Evolutionary conservation across 23 red algal species (phyloP).

Genomic region (Rhodosorus marinus): DNA sequence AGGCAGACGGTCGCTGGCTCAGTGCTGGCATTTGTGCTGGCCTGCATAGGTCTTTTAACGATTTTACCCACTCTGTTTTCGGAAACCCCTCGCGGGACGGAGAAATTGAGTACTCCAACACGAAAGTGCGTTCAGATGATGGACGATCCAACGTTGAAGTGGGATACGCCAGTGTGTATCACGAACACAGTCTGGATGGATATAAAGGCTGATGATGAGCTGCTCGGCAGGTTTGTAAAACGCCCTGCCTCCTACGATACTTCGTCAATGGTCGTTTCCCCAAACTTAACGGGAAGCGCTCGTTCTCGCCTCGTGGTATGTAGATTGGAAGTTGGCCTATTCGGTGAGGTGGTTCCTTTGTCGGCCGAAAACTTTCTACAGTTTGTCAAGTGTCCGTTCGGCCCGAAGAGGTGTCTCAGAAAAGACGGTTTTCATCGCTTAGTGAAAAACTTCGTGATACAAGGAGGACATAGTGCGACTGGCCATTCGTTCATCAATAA

Average conservation of each 20-base stretch:
- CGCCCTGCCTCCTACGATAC: too few relatives aligned
- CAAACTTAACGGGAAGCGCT: too few relatives aligned
- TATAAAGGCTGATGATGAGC: neutral
- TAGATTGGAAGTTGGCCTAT: slow-evolving; percentile 36
- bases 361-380: slow-evolving; percentile 50
- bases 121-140: too few relatives aligned
- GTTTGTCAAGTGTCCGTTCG: slow-evolving; percentile 44
- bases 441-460: slow-evolving; percentile 43
- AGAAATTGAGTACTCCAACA: too few relatives aligned
- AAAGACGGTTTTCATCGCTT: slow-evolving; percentile 56
- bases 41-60: too few relatives aligned
- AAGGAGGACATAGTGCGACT: slow-evolving; percentile 53
- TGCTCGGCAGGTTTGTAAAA: neutral
- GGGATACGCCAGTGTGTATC: neutral
- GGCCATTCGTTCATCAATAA: slow-evolving; percentile 34
- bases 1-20: too few relatives aligned
- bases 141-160: too few relatives aligned
- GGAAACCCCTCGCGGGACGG: too few relatives aligned
- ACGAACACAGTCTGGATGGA: neutral
- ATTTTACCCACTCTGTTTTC: too few relatives aligned
- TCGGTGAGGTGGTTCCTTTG: slow-evolving; percentile 58
- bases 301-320: too few relatives aligned
- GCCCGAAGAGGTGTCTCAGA: slow-evolving; percentile 23
- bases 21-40: too few relatives aligned
- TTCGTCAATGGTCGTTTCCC: too few relatives aligned